phyloP scores from a whole-genome alignment of 768 basidiomycete genomes.

The Trametes punicea region DNA sequence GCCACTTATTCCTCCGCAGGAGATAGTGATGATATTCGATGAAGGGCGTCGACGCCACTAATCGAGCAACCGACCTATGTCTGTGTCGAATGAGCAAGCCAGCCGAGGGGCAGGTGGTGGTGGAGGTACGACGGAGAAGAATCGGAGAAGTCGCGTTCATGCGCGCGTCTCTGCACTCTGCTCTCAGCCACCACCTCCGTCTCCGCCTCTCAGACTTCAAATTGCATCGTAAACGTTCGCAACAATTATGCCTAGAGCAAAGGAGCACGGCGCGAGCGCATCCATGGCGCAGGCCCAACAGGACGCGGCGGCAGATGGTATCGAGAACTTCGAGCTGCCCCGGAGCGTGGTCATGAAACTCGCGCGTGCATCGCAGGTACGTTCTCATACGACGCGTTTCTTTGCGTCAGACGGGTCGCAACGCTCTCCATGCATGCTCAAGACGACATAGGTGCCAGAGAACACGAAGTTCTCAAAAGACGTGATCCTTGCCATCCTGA shows the following conservation, averaged over 20 bases:
- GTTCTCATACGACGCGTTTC: slow-evolving; percentile 26
- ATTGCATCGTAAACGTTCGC: background rate
- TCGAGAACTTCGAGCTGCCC: slow-evolving; percentile 87
- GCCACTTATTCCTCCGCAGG: too few relatives aligned
- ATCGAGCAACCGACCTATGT: too few relatives aligned
- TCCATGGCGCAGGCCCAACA: slow-evolving; percentile 77
- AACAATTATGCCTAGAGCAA: slow-evolving; percentile 58
- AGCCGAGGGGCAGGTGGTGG: too few relatives aligned
- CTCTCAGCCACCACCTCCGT: background rate
- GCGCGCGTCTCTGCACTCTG: background rate
- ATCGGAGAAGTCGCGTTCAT: background rate
- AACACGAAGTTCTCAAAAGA: slow-evolving; percentile 89
- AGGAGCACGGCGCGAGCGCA: slow-evolving; percentile 51
- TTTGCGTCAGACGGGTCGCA: background rate
- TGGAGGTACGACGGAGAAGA: background rate
- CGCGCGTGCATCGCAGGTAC: slow-evolving; percentile 71
- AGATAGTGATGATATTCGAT: too few relatives aligned
- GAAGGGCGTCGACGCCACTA: too few relatives aligned
- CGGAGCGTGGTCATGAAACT: slow-evolving; percentile 80
- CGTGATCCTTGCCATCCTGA: slow-evolving; percentile 76
- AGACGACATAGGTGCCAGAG: slow-evolving; percentile 62
- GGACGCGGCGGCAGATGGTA: slow-evolving; percentile 75
- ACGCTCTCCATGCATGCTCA: background rate
- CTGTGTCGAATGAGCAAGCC: too few relatives aligned
- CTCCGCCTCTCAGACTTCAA: background rate